Percentiles rank a stretch among this genome's conserved stretches.
phyloP scores from a whole-genome alignment of 2,329 filamentous ascomycete genomes.

The Nemania serpens region DNA sequence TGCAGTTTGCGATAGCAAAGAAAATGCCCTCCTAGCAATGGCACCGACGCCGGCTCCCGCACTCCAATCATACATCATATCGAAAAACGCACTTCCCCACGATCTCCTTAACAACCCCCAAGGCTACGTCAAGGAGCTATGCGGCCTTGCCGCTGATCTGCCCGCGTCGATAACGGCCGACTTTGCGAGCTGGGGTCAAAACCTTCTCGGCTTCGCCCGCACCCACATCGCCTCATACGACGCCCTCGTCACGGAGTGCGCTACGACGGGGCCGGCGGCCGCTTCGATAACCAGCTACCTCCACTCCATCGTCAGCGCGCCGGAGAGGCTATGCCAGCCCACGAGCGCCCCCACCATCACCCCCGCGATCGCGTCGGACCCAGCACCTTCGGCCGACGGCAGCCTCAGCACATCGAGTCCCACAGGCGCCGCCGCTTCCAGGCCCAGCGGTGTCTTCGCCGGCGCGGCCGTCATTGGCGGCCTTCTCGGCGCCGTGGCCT shows the following conservation, averaged over 20 bases:
- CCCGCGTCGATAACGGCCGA: neutral
- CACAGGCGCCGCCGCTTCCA: slow-evolving; percentile 1
- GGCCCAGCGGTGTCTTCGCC: neutral
- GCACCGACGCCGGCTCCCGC: slow-evolving; percentile 1
- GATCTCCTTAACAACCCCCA: neutral
- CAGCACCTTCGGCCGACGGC: neutral
- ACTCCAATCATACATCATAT: neutral
- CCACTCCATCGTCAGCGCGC: neutral
- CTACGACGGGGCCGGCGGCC: slow-evolving; percentile 47
- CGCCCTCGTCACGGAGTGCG: slow-evolving; percentile 13
- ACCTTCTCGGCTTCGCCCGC: slow-evolving; percentile 7
- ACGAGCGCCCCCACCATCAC: neutral
- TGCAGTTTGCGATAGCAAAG: neutral
- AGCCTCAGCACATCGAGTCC: slow-evolving; percentile 3
- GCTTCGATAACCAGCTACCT: slow-evolving; percentile 14
- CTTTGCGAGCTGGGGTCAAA: slow-evolving; percentile 2
- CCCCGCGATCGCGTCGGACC: neutral
- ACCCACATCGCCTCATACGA: slow-evolving; percentile 7
- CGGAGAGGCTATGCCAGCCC: slow-evolving; percentile 1
- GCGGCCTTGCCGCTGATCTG: neutral
- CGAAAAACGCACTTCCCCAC: neutral
- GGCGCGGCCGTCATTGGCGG: slow-evolving; percentile 13
- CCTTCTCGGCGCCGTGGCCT: slow-evolving; percentile 5
- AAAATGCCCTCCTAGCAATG: neutral
- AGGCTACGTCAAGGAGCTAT: neutral